Conservation (phyloP, 2,329 filamentous ascomycete species). For the Hymenoscyphus scutula region DNA sequence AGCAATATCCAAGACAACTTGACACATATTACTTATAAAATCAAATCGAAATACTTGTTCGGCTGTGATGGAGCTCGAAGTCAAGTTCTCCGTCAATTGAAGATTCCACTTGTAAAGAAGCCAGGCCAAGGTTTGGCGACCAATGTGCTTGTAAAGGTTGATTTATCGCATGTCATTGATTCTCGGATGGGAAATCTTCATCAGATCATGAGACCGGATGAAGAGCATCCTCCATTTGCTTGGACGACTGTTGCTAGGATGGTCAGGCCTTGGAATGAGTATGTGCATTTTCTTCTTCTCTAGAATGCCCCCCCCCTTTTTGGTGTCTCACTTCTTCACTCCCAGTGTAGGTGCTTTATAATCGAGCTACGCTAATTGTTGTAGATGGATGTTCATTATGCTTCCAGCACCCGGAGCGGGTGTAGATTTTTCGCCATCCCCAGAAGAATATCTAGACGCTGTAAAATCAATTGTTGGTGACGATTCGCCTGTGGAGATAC, state of each 20-base stretch:
- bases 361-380: slow-evolving; percentile 12
- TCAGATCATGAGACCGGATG: slow-evolving; percentile 56
- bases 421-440: slow-evolving; percentile 41
- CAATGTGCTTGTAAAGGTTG: slow-evolving; percentile 49
- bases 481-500: slow-evolving; percentile 48
- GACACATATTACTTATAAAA: slow-evolving; percentile 40
- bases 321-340: neutral
- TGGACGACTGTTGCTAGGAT: slow-evolving; percentile 53
- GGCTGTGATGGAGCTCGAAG: slow-evolving; percentile 55
- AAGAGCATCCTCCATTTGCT: slow-evolving; percentile 49
- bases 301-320: neutral
- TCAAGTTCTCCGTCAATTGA: slow-evolving; percentile 45
- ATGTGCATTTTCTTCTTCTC: slow-evolving; percentile 2
- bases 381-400: slow-evolving; percentile 54
- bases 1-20: slow-evolving; percentile 41
- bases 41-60: slow-evolving; percentile 56
- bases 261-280: slow-evolving; percentile 61
- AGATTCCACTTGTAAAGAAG: slow-evolving; percentile 45
- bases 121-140: slow-evolving; percentile 48
- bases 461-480: slow-evolving; percentile 55
- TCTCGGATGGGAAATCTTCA: slow-evolving; percentile 57
- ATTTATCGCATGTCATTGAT: slow-evolving; percentile 49
- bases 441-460: slow-evolving; percentile 46
- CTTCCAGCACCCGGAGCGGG: slow-evolving; percentile 44
- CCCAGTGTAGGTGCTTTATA: neutral